Evolutionary conservation across 495 filamentous ascomycete species (phyloP), one percentile per base, ranked within the genome.

Genomic region (Trypethelium eluteriae): DNA sequence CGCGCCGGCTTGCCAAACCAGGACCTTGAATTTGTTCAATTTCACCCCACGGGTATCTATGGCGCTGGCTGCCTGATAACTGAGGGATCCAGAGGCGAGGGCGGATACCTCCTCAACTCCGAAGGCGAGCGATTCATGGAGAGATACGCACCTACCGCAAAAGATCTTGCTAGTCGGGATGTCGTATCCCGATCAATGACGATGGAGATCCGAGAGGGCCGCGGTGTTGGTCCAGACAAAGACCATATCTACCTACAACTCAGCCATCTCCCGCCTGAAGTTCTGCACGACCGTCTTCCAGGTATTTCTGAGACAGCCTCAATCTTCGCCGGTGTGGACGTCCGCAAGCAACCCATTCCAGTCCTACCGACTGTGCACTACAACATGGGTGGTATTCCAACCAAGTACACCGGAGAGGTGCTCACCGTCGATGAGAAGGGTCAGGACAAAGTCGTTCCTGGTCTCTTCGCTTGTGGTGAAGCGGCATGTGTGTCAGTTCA

Each of bases 61-160:
- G 94, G 94, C 77, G 94, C 94, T 70, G 94, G 94, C 70, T 96
- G 93, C 79, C 80, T 98, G 83, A 98, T 98, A 75, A 98, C 94
- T 49, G 93, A 98, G 81, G 94, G 94, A 71, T 91, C 94, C 71
- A 91, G 94, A 82, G 94, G 94, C 79, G 94, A 98, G 83, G 94
- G 94, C 82, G 94, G 94, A 75, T 96, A 96, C 79, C 85, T 98
- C 39, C 85, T 97, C 64, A 98, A 98, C 83, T 88, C 86, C 41
- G 89, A 97, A 83, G 94, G 94, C 79, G 94, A 97, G 81, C 89
- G 93, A 72, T 98, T 98, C 80, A 98, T 98, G 93, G 93, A 97
- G 80, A 85, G 93, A 76, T 98, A 98, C 76, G 93, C 93, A 59
- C 93, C 93, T 68, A 96, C 92, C 62, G 93, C 93, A 67, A 97